Conservation (phyloP, 2,329 filamentous ascomycete species). For the Trichoderma simmonsii region DNA sequence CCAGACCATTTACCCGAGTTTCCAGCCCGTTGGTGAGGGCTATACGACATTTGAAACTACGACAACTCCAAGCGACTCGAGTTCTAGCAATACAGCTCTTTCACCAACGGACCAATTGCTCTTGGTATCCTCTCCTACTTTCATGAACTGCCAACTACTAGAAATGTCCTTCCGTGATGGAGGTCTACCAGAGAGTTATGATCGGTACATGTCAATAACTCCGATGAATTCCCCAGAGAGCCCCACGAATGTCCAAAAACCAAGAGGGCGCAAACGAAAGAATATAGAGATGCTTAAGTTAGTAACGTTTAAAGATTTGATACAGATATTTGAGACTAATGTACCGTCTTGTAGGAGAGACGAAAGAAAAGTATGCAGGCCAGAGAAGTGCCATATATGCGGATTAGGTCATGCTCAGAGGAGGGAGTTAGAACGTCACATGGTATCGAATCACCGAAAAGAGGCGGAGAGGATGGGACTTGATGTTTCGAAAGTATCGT, state of each 20-base stretch:
- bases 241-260: not conserved
- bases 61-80: not conserved
- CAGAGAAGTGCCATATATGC: not conserved
- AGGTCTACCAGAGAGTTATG: not conserved
- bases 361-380: not conserved
- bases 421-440: not conserved
- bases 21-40: not conserved
- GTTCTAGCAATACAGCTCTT: not conserved
- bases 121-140: not conserved
- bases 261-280: not conserved
- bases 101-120: not conserved
- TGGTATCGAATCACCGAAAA: not conserved
- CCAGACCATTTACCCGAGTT: not conserved
- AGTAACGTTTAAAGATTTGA: too few relatives aligned
- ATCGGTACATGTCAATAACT: too few relatives aligned
- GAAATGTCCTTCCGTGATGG: not conserved
- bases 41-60: not conserved
- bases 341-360: not conserved
- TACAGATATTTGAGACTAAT: too few relatives aligned
- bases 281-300: not conserved
- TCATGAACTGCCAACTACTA: not conserved
- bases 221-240: not conserved
- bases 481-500: not conserved
- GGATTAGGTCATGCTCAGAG: not conserved
- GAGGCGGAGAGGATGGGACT: not conserved